A percentile compares a stretch with the other conserved stretches of the same genome.
These are phyloP conservation scores for Xylariales sp. DNA, from an alignment of 2,329 filamentous ascomycete genomes.

Conservation along the genomic window DNA sequence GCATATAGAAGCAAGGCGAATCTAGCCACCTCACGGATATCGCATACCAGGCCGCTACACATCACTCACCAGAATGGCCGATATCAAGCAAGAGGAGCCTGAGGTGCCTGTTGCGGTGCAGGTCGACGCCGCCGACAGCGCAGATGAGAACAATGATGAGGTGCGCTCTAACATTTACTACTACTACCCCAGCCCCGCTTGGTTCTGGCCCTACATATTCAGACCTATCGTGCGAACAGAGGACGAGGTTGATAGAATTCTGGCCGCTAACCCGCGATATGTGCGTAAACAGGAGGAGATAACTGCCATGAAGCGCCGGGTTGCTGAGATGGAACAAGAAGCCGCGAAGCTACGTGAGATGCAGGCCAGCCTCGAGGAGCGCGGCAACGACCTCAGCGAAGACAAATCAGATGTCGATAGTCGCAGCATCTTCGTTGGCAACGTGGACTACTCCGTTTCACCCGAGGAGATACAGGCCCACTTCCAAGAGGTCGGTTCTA, in stretches of 20 bases:
- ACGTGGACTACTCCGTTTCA: constrained; percentile 95
- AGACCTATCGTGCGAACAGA: constrained; percentile 8
- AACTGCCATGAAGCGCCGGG: constrained; percentile 78
- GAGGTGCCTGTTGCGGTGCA: constrained; percentile 25
- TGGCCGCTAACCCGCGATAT: constrained; percentile 18
- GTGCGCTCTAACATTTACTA: constrained; percentile 28
- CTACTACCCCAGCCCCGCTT: constrained; percentile 12
- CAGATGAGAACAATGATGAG: constrained; percentile 43
- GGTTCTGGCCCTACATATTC: constrained; percentile 13
- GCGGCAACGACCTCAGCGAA: constrained; percentile 71
- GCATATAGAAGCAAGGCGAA: not conserved
- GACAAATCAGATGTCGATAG: constrained; percentile 95
- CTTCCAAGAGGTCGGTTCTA: constrained; percentile 94
- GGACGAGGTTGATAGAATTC: constrained; percentile 12
- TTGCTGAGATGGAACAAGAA: constrained; percentile 88
- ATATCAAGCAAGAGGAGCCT: constrained; percentile 24
- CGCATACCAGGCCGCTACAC: not conserved
- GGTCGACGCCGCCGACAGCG: constrained; percentile 25
- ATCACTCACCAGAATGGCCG: constrained; percentile 18
- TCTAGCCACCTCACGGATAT: not conserved
- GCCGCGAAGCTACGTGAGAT: constrained; percentile 82
- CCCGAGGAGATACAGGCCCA: constrained; percentile 98
- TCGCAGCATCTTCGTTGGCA: constrained; percentile 95
- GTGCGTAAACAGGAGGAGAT: constrained; percentile 62
- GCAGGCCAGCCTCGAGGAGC: constrained; percentile 80